Base-by-base conservation (phyloP, 2,329 filamentous ascomycete species). In the Paecilomyces sp. region DNA sequence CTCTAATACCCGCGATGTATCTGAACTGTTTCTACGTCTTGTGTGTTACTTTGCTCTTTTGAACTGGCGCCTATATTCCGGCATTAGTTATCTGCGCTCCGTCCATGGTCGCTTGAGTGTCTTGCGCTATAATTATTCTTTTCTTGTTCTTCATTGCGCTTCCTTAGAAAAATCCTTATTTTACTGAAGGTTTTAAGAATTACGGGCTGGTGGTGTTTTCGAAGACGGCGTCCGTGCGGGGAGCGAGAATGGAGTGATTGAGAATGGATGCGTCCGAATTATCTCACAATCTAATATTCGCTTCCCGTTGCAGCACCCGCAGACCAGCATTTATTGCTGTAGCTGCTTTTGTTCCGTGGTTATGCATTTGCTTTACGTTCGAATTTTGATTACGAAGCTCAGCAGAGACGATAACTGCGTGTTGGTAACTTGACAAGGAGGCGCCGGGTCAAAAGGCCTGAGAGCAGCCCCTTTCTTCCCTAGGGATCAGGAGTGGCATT, bases 1-100 rank as follows among this genome's bases (percentile, higher is more conserved):
- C 64, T 66, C 67, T 64, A 62, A 60, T 68, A 54, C 55, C 41
- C 41, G 34, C 56, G 28, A 51, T 18, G 56, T 57, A 57, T 57
- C 47, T 57, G 56, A 52, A 50, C 31, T 47, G 54, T 47, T 47
- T 47, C 55, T 9, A 22, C 41, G 41, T 47, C 41, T 47, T 47
- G 41, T 47, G n/a, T 47, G 41, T 47, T 47, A 22, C 41, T 47
- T 47, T 65, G 66, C 61, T 64, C 66, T 47, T 47, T 18, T 47
- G 8, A 18, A 47, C 15, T 22, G n/a, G 41, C 41, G 41, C 41
- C 41, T 47, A 9, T 47, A 18, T 47, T 47, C 13, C n/a, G 41
- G n/a, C 41, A 47, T 47, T 47, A 47, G 41, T 47, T 47, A 47
- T 18, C n/a, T 47, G 7, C 41, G n/a, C 41, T 47, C 41, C n/a